A percentile compares a stretch with the other conserved stretches of the same genome.
These are phyloP conservation scores for Castanea crenata DNA, from an alignment of 306 rosid genomes.

Conservation along the genomic window DNA sequence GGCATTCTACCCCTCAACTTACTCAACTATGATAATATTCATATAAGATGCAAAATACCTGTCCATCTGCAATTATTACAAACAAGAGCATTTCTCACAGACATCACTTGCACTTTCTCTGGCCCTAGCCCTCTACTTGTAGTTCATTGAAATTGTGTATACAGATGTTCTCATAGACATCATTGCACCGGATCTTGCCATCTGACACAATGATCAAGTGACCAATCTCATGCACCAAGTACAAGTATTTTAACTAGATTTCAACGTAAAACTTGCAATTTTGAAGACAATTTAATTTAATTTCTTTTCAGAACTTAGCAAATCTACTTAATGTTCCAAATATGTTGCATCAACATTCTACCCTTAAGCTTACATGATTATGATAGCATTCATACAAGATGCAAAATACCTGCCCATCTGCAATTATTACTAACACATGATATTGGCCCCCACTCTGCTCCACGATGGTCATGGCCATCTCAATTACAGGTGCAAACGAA, in stretches of 20 bases:
- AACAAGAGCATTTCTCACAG: not conserved
- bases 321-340: not conserved
- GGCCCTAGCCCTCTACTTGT: not conserved
- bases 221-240: conserved; percentile 16
- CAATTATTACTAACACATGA: conserved; percentile 63
- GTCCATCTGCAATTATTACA: conserved; percentile 86
- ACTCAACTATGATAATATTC: not conserved
- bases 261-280: not conserved
- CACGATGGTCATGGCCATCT: conserved; percentile 94
- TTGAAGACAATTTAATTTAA: not conserved
- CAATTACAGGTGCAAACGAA: conserved; percentile 88
- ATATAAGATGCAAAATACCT: conserved; percentile 48
- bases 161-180: no score
- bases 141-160: not conserved
- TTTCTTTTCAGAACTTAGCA: not conserved
- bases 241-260: not conserved
- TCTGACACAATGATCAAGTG: not conserved
- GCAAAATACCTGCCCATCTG: conserved; percentile 90
- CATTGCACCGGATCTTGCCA: not conserved
- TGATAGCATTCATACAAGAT: not conserved
- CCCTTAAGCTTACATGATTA: conserved; percentile 8
- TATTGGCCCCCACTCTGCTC: conserved; percentile 91
- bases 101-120: not conserved
- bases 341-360: not conserved
- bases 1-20: conserved; percentile 10